Evolutionary conservation across 345 rosid genomes (phyloP).

Genomic region (Euclidium syriacum): DNA sequence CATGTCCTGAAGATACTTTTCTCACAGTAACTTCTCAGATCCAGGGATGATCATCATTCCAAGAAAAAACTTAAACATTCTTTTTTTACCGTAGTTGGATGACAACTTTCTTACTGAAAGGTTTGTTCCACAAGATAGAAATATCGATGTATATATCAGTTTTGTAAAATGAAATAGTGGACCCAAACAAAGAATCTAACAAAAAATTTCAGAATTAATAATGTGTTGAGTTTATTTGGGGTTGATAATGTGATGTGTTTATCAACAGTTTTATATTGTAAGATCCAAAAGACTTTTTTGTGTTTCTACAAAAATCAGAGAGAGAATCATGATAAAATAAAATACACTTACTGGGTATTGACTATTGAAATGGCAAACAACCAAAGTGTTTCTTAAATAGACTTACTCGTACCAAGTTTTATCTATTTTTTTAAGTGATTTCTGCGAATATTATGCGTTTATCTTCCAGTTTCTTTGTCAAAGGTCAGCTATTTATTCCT

Average conservation of each 20-base stretch:
- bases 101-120: neutral
- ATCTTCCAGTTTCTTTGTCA: too few species aligned
- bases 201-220: constrained; percentile 6
- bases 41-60: constrained; percentile 6
- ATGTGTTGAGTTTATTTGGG: too few species aligned
- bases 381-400: too few species aligned
- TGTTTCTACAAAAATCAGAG: neutral
- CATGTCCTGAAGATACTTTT: constrained; percentile 41
- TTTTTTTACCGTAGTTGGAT: neutral
- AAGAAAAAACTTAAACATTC: neutral
- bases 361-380: too few species aligned
- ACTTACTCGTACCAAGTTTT: too few species aligned
- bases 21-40: constrained; percentile 32
- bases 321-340: neutral
- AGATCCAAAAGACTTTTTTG: neutral
- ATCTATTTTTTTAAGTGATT: too few species aligned
- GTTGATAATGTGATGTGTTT: too few species aligned
- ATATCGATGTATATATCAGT: neutral
- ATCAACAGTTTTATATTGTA: neutral
- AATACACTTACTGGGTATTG: too few species aligned
- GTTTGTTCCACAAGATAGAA: neutral
- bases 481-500: too few species aligned
- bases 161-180: neutral
- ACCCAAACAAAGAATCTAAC: neutral
- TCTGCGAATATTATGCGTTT: too few species aligned